Base-by-base conservation (phyloP, 768 basidiomycete species). In the Xerocomus brunneocitrinus region DNA sequence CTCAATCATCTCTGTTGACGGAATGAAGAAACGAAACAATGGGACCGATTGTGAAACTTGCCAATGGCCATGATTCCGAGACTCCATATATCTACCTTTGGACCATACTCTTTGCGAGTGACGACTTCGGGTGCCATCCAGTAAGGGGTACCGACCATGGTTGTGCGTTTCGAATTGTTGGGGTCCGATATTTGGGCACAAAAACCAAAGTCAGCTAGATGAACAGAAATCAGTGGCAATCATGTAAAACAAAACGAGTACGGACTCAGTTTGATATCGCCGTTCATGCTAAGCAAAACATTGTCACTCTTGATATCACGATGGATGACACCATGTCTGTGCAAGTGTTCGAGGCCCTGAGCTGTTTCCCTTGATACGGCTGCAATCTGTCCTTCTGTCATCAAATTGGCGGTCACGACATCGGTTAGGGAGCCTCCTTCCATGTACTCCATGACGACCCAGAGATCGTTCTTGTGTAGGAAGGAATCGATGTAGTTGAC, bases 401-500 rank as follows among this genome's bases (percentile, higher is more conserved):
- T 98, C 64, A 97, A 73, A 59, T 87, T 87, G 40, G 81, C 84
- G 4, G 86, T 87, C 39, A 89, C 94, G 57, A 98, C 94, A 66
- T 98, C 95, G 5, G 95, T 99, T 41, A 98, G 74, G 30, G 84
- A 87, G 32, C 92, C 91, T 38, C 95, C 95, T 73, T 98, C 95
- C 95, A 98, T 98, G 72, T 95, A 98, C 74, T 98, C 97, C 97
- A 99, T 98, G 52, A 98, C 93, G 36, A 99, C 94, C 97, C 97
- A 98, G 4, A 99, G 78, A 66, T 98, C 97, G 69, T 95, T 97
- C 79, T 91, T 94, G 77, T 95, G 83, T 39, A 98, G 73, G 81
- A 98, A 99, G 3, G 94, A 95, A 68, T 99, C 97, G 65, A 98
- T 98, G 74, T 93, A 99, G 70, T 99, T 98, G 75, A 99, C 95